phyloP scores from a whole-genome alignment of 371 early-diverging fungal species.

The Mortierella sp. region DNA sequence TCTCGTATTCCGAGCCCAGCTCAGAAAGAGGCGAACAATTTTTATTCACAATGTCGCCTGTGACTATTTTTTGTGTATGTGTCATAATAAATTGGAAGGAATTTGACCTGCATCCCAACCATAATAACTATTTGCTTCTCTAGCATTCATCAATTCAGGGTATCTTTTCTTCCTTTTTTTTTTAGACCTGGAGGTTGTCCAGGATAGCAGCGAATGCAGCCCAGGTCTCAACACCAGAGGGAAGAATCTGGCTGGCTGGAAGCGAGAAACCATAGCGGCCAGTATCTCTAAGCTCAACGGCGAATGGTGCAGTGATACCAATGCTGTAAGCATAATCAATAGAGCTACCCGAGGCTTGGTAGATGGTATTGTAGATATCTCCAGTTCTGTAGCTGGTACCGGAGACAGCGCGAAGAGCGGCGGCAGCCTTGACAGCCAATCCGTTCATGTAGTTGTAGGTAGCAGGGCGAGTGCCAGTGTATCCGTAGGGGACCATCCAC shows the following conservation, averaged over 20 bases:
- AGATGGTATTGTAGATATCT: constrained; percentile 65
- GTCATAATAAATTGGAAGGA: no score
- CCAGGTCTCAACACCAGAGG: constrained; percentile 62
- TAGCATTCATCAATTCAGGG: not conserved
- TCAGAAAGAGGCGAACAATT: not conserved
- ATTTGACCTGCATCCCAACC: constrained; percentile 13
- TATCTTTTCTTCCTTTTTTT: not conserved
- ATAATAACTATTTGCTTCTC: constrained; percentile 3
- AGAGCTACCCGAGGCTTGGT: constrained; percentile 60
- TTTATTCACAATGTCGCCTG: not conserved
- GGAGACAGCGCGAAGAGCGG: constrained; percentile 27
- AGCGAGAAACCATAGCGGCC: constrained; percentile 63
- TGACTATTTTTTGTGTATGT: constrained; percentile 7
- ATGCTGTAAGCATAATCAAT: constrained; percentile 62
- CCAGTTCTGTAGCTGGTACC: constrained; percentile 38
- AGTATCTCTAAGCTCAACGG: constrained; percentile 67
- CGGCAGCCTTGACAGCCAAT: constrained; percentile 33
- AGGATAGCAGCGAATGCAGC: constrained; percentile 37
- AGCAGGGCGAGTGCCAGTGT: constrained; percentile 37
- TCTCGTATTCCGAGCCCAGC: constrained; percentile 13
- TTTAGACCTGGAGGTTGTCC: constrained; percentile 31
- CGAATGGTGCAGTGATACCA: constrained; percentile 61
- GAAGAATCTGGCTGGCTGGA: constrained; percentile 62
- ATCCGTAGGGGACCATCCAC: constrained; percentile 56
- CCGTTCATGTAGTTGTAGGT: constrained; percentile 46